Evolutionary conservation across 1,139 yeast species (phyloP), one percentile per base, ranked within the genome.

Genomic region (Candida sojae): DNA sequence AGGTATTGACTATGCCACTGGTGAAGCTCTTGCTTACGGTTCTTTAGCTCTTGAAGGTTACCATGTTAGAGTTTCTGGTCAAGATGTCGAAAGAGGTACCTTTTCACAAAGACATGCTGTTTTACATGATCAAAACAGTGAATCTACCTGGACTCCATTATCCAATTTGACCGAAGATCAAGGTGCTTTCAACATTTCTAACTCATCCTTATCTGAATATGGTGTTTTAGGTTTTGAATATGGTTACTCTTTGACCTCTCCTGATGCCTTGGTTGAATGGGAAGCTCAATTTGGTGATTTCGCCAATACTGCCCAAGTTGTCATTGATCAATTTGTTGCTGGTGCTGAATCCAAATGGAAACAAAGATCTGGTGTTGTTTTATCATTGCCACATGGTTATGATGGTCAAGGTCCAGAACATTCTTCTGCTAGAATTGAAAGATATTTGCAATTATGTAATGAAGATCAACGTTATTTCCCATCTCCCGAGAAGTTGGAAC

Each of bases 371-470:
- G 99, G 99, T 68, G 70, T 95, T 57, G 96, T 93, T 44, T 76
- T 95, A 61, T 89, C 98, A 5, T 82, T 95, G 70, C 99, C 99
- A 53, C 99, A 95, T 69, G 99, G 99, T 76, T 95, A 92, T 69
- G 99, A 95, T 71, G 99, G 99, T 59, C 99, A 93, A 79, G 99
- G 99, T 63, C 99, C 99, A 58, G 99, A 95, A 77, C 99, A 95
- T 75, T 93, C 99, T 34, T 89, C 97, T 53, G 98, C 96, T 64
- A 87, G 99, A 81, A 76, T 95, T 52, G 99, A 95, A 78, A 86
- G 99, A 78, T 95, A 91, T 77, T 82, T 95, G 71, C 97, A 89
- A 77, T 75, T 95, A 67, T 87, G 96, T 68, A 93, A 92, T 68
- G 99, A 95, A 76, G 99, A 95, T 69, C 92, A 89, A 62, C 87